Conservation (phyloP, 352 stramenopile species). For the Phytophthora megakarya region DNA sequence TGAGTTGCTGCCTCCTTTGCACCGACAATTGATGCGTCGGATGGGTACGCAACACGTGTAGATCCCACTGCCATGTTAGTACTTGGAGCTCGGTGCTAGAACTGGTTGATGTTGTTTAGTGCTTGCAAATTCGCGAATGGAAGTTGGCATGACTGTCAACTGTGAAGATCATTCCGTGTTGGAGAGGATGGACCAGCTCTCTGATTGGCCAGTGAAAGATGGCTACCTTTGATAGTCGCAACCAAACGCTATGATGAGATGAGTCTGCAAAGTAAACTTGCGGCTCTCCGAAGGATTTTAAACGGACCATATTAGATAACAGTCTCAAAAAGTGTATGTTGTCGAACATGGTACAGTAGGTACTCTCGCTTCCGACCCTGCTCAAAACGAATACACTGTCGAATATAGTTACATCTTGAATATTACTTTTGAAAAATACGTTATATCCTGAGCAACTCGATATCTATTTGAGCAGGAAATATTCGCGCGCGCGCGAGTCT, state of each 20-base stretch:
- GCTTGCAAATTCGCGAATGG: no score
- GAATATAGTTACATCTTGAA: not conserved
- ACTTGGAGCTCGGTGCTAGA: not conserved
- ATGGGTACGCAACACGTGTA: conserved; percentile 24
- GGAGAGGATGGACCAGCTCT: not conserved
- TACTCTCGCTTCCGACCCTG: conserved; percentile 13
- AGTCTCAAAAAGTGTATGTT: no score
- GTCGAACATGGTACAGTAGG: no score
- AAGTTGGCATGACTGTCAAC: not conserved
- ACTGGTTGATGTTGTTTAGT: no score
- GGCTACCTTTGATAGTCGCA: not conserved
- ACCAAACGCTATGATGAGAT: not conserved
- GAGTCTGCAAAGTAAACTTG: no score
- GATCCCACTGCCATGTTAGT: conserved; percentile 18
- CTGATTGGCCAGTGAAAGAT: not conserved
- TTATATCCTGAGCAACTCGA: conserved; percentile 7
- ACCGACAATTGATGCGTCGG: not conserved
- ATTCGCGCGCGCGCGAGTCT: conserved; percentile 10
- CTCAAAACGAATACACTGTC: no score
- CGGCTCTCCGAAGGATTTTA: no score
- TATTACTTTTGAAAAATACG: conserved; percentile 8
- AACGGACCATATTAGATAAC: no score
- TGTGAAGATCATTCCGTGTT: not conserved
- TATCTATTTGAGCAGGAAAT: conserved; percentile 6
- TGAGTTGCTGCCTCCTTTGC: conserved; percentile 23